Base-by-base conservation (phyloP, 345 rosid genomes). In the Salix koriyanagi region DNA sequence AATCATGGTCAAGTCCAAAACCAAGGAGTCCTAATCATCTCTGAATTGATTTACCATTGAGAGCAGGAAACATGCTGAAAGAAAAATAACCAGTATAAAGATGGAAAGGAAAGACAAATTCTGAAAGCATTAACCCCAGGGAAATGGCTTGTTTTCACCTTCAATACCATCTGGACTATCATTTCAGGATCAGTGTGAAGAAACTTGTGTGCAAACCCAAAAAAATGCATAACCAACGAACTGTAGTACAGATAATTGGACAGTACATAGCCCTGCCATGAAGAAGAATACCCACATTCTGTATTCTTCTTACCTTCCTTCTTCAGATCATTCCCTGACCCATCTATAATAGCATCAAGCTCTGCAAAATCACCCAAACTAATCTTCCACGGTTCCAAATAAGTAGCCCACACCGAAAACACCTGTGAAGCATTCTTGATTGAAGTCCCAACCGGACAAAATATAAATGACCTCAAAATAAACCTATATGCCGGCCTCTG, bases 181-280 rank as follows among this genome's bases (percentile, higher is more conserved):
- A 78, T 71, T 78, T 88, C 95, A 32, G 97, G 92, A 86, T 95
- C 94, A 13, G 86, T 76, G 80, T 91, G 99, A 83, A 95, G 97
- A 83, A 95, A 95, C 88, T 91, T 95, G 89, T 92, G 99, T 7
- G 96, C 96, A 80, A 95, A 95, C 67, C 97, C 97, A 71, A 90
- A 89, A 74, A 95, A 95, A 89, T 95, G 99, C 97, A 92, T 84
- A 72, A 95, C 88, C 88, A 91, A 58, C 34, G 97, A 95, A 74
- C 91, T 91, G 86, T 95, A 95, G 81, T 90, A 95, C 39, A 95
- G 82, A 83, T 92, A 95, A 79, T 92, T 95, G 32, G 92, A 92
- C 82, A 92, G 72, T 72, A 92, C 91, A 83, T 89, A 95, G 72
- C 85, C 88, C 84, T 85, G 89, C 97, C 97, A 91, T 69, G 76